phyloP scores from a whole-genome alignment of 1,284 basidiomycete species.

The Ustilago tritici region DNA sequence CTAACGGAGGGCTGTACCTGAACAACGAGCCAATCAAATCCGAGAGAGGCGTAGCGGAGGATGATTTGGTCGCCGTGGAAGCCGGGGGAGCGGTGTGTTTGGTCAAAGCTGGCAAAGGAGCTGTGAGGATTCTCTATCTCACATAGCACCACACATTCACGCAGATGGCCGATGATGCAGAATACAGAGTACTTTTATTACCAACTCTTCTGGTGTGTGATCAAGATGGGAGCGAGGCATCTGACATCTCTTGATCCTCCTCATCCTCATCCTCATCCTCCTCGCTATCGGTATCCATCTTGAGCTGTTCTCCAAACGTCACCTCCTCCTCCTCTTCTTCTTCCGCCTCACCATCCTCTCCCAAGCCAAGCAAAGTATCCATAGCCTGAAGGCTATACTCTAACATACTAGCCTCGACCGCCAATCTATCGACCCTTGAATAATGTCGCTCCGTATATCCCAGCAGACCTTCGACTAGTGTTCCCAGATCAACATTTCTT shows the following conservation, averaged over 20 bases:
- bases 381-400: conserved; percentile 93
- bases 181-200: not conserved
- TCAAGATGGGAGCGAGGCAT: not conserved
- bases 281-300: not conserved
- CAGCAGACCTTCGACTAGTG: conserved; percentile 84
- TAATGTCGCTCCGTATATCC: conserved; percentile 96
- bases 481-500: conserved; percentile 73
- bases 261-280: conserved; percentile 2
- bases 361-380: conserved; percentile 73
- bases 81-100: conserved; percentile 10
- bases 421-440: conserved; percentile 82
- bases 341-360: conserved; percentile 10
- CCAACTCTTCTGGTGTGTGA: not conserved
- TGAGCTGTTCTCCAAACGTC: conserved; percentile 29
- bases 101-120: conserved; percentile 27
- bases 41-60: not conserved
- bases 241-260: conserved; percentile 27
- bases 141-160: not conserved
- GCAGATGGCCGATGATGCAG: not conserved
- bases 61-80: conserved; percentile 3
- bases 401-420: conserved; percentile 92
- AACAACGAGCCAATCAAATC: conserved; percentile 23
- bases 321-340: conserved; percentile 9
- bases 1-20: conserved; percentile 33
- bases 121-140: conserved; percentile 13